Evolutionary conservation across 2,329 filamentous ascomycete species (phyloP).

Genomic region (Exophiala aquamarina): DNA sequence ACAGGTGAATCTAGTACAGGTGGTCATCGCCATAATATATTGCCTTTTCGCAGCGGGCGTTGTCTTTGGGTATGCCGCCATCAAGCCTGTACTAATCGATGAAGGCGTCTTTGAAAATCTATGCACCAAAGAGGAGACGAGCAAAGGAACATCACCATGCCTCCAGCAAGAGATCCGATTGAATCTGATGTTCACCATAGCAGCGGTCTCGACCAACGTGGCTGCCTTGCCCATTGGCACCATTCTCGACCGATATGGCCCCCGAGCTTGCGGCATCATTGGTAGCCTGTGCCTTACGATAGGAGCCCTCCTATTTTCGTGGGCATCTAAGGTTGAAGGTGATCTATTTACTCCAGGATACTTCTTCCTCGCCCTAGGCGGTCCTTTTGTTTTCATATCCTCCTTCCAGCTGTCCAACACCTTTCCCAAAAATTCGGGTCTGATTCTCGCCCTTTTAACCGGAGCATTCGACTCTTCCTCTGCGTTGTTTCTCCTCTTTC

Average conservation of each 20-base stretch:
- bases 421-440: conserved; percentile 72
- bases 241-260: conserved; percentile 79
- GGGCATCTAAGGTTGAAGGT: conserved; percentile 63
- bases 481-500: conserved; percentile 73
- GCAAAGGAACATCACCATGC: conserved; percentile 53
- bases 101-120: conserved; percentile 69
- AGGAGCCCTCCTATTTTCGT: conserved; percentile 73
- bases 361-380: conserved; percentile 73
- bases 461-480: conserved; percentile 83
- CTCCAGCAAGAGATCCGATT: conserved; percentile 62
- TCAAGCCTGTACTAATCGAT: conserved; percentile 75
- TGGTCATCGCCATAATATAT: conserved; percentile 67
- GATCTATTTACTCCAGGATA: conserved; percentile 76
- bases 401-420: conserved; percentile 84
- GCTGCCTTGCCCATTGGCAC: conserved; percentile 82
- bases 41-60: conserved; percentile 77
- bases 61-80: conserved; percentile 80
- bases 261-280: conserved; percentile 70
- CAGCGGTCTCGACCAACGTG: conserved; percentile 84
- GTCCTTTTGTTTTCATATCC: conserved; percentile 78
- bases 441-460: conserved; percentile 77
- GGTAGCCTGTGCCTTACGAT: conserved; percentile 67
- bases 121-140: conserved; percentile 57
- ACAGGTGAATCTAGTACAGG: conserved; percentile 58
- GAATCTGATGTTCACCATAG: conserved; percentile 91